These are phyloP conservation scores for Penicillium canariense DNA, from an alignment of 495 filamentous ascomycete species.

Conservation along the genomic window DNA sequence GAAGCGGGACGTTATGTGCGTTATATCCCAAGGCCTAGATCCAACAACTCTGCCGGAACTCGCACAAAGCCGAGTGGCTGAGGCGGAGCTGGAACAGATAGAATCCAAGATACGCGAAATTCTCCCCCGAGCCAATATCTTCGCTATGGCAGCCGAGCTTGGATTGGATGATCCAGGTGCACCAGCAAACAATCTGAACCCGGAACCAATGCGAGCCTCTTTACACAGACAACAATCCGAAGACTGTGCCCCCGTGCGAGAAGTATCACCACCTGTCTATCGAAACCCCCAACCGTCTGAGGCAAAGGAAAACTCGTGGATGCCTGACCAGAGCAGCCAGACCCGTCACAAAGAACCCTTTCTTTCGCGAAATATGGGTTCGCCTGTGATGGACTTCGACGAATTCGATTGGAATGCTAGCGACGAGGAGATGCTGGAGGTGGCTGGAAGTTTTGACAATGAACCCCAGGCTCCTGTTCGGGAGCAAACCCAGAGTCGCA, in stretches of 20 bases:
- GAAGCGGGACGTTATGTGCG: conserved; percentile 34
- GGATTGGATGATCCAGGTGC: not conserved
- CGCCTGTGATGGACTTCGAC: conserved; percentile 41
- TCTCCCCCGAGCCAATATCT: conserved; percentile 25
- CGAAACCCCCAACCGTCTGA: conserved; percentile 7
- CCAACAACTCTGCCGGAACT: conserved; percentile 35
- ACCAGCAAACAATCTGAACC: not conserved
- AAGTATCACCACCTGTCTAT: not conserved
- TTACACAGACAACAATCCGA: not conserved
- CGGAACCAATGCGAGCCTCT: not conserved
- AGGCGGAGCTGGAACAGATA: conserved; percentile 34
- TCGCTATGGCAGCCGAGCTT: conserved; percentile 5
- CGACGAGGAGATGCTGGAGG: conserved; percentile 68
- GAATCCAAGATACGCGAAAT: conserved; percentile 32
- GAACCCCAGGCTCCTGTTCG: conserved; percentile 28
- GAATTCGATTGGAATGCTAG: conserved; percentile 65
- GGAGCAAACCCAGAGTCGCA: conserved; percentile 31
- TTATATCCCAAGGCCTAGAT: conserved; percentile 36
- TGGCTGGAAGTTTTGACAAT: conserved; percentile 56
- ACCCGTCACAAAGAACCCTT: conserved; percentile 28
- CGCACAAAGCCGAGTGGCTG: conserved; percentile 34
- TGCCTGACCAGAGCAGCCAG: not conserved
- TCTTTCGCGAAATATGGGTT: conserved; percentile 51
- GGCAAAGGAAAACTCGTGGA: conserved; percentile 1
- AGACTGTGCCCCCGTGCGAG: not conserved